Evolutionary conservation across 352 stramenopile genomes (phyloP), one percentile per base, ranked within the genome.

Genomic region (Phytophthora crassamura): DNA sequence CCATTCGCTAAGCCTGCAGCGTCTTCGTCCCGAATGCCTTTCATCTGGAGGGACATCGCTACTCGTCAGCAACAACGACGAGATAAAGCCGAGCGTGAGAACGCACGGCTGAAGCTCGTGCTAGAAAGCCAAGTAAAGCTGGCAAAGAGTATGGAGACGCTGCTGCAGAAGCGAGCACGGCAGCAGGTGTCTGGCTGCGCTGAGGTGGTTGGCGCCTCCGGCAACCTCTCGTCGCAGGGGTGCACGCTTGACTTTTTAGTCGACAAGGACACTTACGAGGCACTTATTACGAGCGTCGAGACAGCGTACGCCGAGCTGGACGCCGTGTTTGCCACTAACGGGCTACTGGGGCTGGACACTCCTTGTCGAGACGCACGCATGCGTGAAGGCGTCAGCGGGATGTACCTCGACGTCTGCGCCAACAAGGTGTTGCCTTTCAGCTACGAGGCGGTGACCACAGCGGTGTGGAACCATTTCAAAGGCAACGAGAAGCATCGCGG

Each of bases 81-180:
- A 43, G 67, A 74, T 12, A 74, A 75, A 16, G 68, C 74, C 11
- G 74, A 85, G 59, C 71, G 73, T 4, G 78, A 88, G 62, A 86
- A 86, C 59, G 73, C 74, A 14, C 76, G 70, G 14, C 67, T 87
- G 7, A 81, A 80, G 11, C 43, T 79, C 14, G 60, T 81, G 18
- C 61, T 88, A 15, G 74, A 84, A 36, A 69, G 77, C n/a, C 79
- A 86, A 30, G 68, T 84, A 42, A 77, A 80, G 42, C 51, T 85
- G 41, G 79, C 79, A 4, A 75, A 74, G 25, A 79, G 67, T 8
- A 75, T 88, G 55, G 69, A 84, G 64, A 76, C 66, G 40, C 50
- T 86, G 41, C 56, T 88, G 16, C 67, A 76, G 20, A 84, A 84
- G 48, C 69, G 74, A 48, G 45, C 69, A 46, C 59, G 65, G 5